Conservation (phyloP, 73 alveolate genomes). For the Blepharisma japonicum region DNA sequence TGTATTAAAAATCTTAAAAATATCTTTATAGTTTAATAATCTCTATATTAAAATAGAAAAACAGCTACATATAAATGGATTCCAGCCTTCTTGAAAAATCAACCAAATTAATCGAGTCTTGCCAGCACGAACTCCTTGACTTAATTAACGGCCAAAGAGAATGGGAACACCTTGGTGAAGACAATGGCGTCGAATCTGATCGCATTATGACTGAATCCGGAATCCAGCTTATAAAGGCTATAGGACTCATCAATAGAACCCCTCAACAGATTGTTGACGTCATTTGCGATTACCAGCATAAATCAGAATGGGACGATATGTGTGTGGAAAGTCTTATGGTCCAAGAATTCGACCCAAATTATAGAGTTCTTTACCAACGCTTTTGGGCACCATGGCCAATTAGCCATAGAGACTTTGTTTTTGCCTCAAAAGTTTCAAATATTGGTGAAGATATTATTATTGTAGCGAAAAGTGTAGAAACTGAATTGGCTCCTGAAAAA, state of each 20-base stretch:
- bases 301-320: constrained; percentile 20
- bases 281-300: neutral
- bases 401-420: constrained; percentile 13
- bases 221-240: neutral
- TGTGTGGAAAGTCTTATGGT: neutral
- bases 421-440: neutral
- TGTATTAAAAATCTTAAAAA: no score
- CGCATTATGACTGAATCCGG: constrained; percentile 10
- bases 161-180: constrained; percentile 25
- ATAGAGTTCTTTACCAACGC: neutral
- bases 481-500: neutral
- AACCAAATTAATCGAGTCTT: no score
- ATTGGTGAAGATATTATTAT: neutral
- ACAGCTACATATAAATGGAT: no score
- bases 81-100: no score
- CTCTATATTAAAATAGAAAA: no score
- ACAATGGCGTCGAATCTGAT: neutral
- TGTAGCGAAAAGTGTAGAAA: neutral
- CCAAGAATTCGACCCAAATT: neutral
- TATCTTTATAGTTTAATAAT: no score
- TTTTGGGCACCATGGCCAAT: constrained; percentile 26
- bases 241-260: neutral
- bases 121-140: no score
- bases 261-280: neutral
- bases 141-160: neutral